These are phyloP conservation scores for Cystobasidium sp. DNA, from an alignment of 1,284 basidiomycete genomes.

Conservation along the genomic window DNA sequence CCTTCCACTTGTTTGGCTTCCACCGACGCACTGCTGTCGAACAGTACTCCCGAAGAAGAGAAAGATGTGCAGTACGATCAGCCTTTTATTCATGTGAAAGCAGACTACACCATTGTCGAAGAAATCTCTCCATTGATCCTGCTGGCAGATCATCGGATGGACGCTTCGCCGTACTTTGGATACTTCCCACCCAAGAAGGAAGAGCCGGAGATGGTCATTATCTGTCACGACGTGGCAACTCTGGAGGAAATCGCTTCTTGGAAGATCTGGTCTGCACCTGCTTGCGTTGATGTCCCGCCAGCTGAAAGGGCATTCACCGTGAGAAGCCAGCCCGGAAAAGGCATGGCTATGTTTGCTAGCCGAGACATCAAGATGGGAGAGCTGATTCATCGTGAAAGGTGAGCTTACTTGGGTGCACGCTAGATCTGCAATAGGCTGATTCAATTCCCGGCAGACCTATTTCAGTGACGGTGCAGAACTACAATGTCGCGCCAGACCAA, in stretches of 20 bases:
- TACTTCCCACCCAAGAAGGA: conserved; percentile 17
- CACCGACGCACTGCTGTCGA: neutral
- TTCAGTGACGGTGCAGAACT: conserved; percentile 12
- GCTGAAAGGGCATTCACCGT: neutral
- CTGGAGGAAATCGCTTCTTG: conserved; percentile 11
- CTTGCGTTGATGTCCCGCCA: neutral
- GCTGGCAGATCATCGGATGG: conserved; percentile 24
- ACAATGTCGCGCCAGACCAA: conserved; percentile 29
- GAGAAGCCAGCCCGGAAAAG: conserved; percentile 26
- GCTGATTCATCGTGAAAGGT: conserved; percentile 39
- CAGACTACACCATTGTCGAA: conserved; percentile 15
- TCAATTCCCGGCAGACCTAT: conserved; percentile 7
- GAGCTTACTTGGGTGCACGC: conserved; percentile 7
- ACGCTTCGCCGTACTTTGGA: conserved; percentile 21
- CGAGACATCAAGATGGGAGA: conserved; percentile 44
- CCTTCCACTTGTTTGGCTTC: neutral
- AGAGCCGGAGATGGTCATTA: conserved; percentile 13
- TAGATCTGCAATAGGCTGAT: neutral
- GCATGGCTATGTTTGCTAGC: conserved; percentile 46
- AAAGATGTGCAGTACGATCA: neutral
- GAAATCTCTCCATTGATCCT: conserved; percentile 14
- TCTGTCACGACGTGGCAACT: conserved; percentile 4
- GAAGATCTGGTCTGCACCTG: neutral
- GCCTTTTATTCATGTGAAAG: neutral
- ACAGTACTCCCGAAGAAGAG: neutral